Evolutionary conservation across 2,329 filamentous ascomycete species (phyloP).

Genomic region (Macrophomina phaseolina): DNA sequence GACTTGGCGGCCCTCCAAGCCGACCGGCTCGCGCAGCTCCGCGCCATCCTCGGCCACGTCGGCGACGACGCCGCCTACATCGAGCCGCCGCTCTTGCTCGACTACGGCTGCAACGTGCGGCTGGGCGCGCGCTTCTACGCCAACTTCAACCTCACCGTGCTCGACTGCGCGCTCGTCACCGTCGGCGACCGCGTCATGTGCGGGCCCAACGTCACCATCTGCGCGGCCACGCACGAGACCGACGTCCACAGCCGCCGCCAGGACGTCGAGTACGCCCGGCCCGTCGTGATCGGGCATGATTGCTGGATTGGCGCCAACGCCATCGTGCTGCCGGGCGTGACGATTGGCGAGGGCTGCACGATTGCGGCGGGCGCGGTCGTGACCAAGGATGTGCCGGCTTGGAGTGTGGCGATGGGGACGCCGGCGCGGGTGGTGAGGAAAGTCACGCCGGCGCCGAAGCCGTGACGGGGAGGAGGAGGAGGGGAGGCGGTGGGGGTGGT

Average conservation of each 20-base stretch:
- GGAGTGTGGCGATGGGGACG: slow-evolving; percentile 69
- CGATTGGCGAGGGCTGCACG: slow-evolving; percentile 73
- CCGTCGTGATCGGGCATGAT: slow-evolving; percentile 53
- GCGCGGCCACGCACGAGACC: slow-evolving; percentile 60
- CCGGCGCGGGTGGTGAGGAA: slow-evolving; percentile 64
- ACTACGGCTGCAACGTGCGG: slow-evolving; percentile 70
- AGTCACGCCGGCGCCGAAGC: slow-evolving; percentile 32
- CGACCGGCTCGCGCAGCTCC: slow-evolving; percentile 36
- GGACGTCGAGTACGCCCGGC: slow-evolving; percentile 56
- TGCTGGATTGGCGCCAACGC: slow-evolving; percentile 56
- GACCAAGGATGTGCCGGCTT: slow-evolving; percentile 72
- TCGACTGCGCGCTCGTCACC: slow-evolving; percentile 59
- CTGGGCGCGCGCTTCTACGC: slow-evolving; percentile 68
- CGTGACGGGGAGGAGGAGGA: neutral
- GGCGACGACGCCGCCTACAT: slow-evolving; percentile 53
- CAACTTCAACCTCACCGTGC: slow-evolving; percentile 62
- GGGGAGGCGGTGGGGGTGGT: too few relatives aligned
- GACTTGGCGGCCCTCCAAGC: slow-evolving; percentile 37
- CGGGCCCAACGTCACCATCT: slow-evolving; percentile 59
- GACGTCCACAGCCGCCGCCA: slow-evolving; percentile 55
- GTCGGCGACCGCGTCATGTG: slow-evolving; percentile 60
- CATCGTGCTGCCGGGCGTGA: slow-evolving; percentile 75
- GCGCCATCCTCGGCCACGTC: slow-evolving; percentile 40
- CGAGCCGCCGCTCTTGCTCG: slow-evolving; percentile 66
- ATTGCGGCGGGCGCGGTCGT: slow-evolving; percentile 84